Percentiles rank a stretch among this genome's conserved stretches.
Conservation (phyloP, 805 yeast species). For the Barnettozyma sucrosica region DNA sequence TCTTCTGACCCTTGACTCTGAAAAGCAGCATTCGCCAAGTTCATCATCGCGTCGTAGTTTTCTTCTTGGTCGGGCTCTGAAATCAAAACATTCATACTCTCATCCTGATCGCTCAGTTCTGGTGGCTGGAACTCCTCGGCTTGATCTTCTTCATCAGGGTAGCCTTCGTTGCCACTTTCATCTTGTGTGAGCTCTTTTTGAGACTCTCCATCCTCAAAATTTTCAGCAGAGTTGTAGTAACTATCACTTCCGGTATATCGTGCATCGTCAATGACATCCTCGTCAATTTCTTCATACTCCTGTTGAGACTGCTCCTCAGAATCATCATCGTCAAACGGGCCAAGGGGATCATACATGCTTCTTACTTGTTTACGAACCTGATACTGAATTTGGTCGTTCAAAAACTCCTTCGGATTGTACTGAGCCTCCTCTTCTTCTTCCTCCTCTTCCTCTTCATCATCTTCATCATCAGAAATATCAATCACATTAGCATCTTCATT, state of each 20-base stretch:
- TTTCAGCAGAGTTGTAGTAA: neutral
- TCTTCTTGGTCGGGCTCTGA: neutral
- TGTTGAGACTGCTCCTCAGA: conserved; percentile 2
- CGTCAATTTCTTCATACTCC: conserved; percentile 1
- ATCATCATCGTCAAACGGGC: conserved; percentile 1
- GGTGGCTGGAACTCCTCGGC: neutral
- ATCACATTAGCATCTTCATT: conserved; percentile 3
- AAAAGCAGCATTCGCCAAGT: neutral
- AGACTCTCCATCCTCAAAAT: neutral
- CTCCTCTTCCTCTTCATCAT: conserved; percentile 7
- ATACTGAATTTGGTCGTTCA: conserved; percentile 7
- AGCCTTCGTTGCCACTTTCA: neutral
- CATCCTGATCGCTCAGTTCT: neutral
- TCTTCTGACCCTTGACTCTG: no score
- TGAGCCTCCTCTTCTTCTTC: conserved; percentile 6
- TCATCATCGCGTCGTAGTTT: conserved; percentile 1
- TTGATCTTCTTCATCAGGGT: neutral
- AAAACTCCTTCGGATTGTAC: conserved; percentile 13
- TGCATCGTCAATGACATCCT: neutral
- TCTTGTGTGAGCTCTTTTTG: neutral
- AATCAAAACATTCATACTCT: neutral
- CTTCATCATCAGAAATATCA: conserved; percentile 10
- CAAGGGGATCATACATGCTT: conserved; percentile 7
- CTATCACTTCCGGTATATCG: neutral
- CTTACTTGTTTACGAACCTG: conserved; percentile 11